A percentile compares a stretch with the other conserved stretches of the same genome.
These are phyloP conservation scores for Royoungia palumana DNA, from an alignment of 768 basidiomycete genomes.

Conservation along the genomic window DNA sequence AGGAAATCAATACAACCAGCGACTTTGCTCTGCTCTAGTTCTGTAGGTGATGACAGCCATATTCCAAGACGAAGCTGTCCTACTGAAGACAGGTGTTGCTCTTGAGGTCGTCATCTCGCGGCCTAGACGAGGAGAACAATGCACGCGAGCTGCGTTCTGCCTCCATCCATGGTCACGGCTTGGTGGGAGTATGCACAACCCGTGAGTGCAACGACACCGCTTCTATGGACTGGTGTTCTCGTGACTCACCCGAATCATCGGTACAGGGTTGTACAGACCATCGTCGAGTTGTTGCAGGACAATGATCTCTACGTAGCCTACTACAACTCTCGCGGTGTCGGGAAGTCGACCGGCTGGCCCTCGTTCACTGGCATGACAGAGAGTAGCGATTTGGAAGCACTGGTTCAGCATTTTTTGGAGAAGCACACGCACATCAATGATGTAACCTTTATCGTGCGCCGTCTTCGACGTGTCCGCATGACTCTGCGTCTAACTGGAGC, in stretches of 20 bases:
- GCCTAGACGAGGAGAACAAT: constrained; percentile 19
- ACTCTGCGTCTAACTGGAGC: constrained; percentile 6
- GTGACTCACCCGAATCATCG: neutral
- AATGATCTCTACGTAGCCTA: constrained; percentile 56
- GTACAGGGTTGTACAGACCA: constrained; percentile 38
- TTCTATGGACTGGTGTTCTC: neutral
- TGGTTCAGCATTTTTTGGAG: constrained; percentile 54
- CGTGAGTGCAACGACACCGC: constrained; percentile 45
- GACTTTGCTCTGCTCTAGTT: too few relatives aligned
- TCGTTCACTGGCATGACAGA: constrained; percentile 73
- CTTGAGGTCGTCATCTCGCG: constrained; percentile 40
- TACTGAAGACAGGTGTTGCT: constrained; percentile 38
- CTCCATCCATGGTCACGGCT: constrained; percentile 87
- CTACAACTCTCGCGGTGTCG: constrained; percentile 80
- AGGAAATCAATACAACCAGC: too few relatives aligned
- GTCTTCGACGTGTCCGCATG: neutral
- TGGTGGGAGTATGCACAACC: constrained; percentile 72
- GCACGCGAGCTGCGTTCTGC: constrained; percentile 58
- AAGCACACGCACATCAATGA: constrained; percentile 41
- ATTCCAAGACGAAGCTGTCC: constrained; percentile 5
- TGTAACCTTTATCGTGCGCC: constrained; percentile 59
- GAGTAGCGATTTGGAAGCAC: constrained; percentile 61
- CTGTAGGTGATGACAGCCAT: neutral
- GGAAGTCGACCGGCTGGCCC: constrained; percentile 66
- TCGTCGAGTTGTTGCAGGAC: constrained; percentile 41